These are phyloP conservation scores for Colletotrichum aenigma DNA, from an alignment of 2,329 filamentous ascomycete species.

Conservation along the genomic window DNA sequence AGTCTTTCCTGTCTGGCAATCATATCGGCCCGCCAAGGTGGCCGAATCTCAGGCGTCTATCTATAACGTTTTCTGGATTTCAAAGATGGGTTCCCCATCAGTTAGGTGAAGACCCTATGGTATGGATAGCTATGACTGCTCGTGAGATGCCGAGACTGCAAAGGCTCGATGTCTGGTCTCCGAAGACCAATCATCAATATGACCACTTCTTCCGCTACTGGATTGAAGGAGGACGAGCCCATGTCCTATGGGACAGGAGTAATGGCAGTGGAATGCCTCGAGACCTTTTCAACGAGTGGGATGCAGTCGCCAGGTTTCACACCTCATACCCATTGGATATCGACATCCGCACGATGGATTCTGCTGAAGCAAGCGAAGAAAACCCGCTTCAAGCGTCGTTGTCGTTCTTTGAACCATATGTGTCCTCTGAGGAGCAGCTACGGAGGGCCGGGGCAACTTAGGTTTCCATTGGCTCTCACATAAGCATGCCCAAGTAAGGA, in stretches of 20 bases:
- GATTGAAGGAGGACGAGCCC: background rate
- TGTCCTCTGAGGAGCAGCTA: background rate
- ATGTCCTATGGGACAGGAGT: background rate
- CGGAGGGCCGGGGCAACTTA: too few relatives aligned
- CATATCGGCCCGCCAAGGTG: too few relatives aligned
- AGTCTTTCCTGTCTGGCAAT: too few relatives aligned
- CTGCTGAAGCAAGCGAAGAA: background rate
- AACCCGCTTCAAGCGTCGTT: background rate
- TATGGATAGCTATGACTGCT: background rate
- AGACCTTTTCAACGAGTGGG: background rate
- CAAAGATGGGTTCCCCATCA: too few relatives aligned
- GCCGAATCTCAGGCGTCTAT: too few relatives aligned
- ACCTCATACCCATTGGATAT: background rate
- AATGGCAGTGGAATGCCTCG: background rate
- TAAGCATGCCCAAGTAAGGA: too few relatives aligned
- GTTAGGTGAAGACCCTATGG: too few relatives aligned
- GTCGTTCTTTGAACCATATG: background rate
- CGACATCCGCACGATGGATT: background rate
- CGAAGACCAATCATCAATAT: fast-evolving
- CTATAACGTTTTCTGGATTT: too few relatives aligned
- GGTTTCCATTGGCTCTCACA: too few relatives aligned
- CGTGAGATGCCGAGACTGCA: fast-evolving
- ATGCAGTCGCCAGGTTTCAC: background rate
- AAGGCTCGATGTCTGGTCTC: background rate
- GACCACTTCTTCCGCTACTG: background rate